A percentile compares a stretch with the other conserved stretches of the same genome.
Conservation (phyloP, 2,329 filamentous ascomycete genomes). For the Xylaria sp. region DNA sequence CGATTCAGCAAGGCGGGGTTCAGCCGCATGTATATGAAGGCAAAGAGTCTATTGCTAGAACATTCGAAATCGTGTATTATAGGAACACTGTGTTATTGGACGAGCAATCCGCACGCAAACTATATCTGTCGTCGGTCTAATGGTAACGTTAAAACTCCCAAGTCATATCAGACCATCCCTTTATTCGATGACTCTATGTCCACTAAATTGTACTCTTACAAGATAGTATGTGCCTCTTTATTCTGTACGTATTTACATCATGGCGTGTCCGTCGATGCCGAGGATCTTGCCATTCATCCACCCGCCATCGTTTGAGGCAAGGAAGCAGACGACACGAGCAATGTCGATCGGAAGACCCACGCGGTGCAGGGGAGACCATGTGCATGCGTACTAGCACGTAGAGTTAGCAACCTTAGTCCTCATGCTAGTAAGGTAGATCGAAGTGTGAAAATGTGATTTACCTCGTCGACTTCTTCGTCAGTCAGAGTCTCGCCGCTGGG, state of each 20-base stretch:
- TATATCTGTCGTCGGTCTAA: constrained; percentile 9
- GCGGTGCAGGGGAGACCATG: constrained; percentile 72
- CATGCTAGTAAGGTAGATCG: not conserved
- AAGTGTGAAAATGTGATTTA: constrained; percentile 34
- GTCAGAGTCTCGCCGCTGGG: constrained; percentile 65
- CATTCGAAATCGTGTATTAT: not conserved
- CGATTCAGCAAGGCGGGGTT: not conserved
- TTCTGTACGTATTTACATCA: constrained; percentile 44
- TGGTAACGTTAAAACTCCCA: not conserved
- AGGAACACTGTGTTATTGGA: not conserved
- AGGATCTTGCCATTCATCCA: constrained; percentile 58
- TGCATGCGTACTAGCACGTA: constrained; percentile 63
- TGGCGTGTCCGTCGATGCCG: constrained; percentile 49
- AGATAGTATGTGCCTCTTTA: not conserved
- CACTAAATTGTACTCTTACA: constrained; percentile 11
- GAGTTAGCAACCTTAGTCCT: constrained; percentile 19
- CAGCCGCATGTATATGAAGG: not conserved
- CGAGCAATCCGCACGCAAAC: not conserved
- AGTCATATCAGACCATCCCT: not conserved
- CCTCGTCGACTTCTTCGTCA: constrained; percentile 70
- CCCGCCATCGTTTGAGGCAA: constrained; percentile 59
- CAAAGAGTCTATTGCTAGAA: not conserved
- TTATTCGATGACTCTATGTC: not conserved
- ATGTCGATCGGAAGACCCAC: constrained; percentile 76
- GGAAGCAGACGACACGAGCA: constrained; percentile 70